Conservation (phyloP, 106 monocot species). For the Amphibolis antarctica region DNA sequence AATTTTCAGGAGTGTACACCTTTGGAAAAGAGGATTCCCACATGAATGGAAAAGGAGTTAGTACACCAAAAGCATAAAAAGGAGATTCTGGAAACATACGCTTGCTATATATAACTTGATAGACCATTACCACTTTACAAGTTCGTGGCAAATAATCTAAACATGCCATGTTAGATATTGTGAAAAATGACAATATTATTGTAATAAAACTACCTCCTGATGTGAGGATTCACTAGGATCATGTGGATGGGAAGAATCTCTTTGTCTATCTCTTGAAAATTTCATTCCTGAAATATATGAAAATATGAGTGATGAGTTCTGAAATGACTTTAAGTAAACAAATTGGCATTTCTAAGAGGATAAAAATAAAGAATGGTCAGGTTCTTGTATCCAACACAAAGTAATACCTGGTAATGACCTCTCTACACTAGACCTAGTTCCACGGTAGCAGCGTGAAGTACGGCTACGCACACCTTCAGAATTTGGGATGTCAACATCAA, state of each 20-base stretch:
- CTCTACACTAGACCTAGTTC: slow-evolving; percentile 18
- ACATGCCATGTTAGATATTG: not conserved
- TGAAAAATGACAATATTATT: no score
- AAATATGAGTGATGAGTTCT: not conserved
- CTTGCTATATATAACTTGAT: not conserved
- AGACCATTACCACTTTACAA: not conserved
- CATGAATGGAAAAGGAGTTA: not conserved
- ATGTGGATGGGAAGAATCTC: slow-evolving; percentile 10
- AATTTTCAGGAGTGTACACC: slow-evolving; percentile 29
- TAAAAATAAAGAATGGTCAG: no score
- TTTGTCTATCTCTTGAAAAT: slow-evolving; percentile 16
- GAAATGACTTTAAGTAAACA: no score
- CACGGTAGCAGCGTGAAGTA: slow-evolving; percentile 53
- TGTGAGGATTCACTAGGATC: slow-evolving; percentile 13
- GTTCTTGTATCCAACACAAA: slow-evolving; percentile 2
- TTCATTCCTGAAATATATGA: slow-evolving; percentile 23
- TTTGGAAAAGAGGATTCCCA: slow-evolving; percentile 5
- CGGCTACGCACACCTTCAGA: slow-evolving; percentile 9
- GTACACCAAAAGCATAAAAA: not conserved
- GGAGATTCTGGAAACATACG: not conserved
- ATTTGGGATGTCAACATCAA: slow-evolving; percentile 11
- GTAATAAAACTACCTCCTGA: slow-evolving; percentile 24
- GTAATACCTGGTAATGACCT: slow-evolving; percentile 23
- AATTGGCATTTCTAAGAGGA: no score
- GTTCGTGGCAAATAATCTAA: not conserved